Conservation (phyloP, 768 basidiomycete species). For the Scleroderma bovista region DNA sequence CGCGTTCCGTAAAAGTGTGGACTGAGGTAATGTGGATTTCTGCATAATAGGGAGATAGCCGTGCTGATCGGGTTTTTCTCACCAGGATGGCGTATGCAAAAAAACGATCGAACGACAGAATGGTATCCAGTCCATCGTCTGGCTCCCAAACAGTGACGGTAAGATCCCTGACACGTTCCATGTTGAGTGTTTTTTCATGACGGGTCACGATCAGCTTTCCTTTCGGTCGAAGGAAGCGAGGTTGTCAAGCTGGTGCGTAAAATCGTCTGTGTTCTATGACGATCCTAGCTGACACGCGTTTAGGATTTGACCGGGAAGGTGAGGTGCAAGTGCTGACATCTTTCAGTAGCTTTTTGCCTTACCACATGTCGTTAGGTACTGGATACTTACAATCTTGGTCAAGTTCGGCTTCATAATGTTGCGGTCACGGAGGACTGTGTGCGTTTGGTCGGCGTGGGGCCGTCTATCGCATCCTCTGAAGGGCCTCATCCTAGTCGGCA, state of each 20-base stretch:
- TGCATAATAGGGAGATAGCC: not conserved
- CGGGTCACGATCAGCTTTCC: conserved; percentile 37
- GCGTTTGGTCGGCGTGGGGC: conserved; percentile 46
- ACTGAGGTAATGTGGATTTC: conserved; percentile 33
- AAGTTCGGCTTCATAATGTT: conserved; percentile 44
- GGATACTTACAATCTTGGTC: conserved; percentile 38
- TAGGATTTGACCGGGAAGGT: conserved; percentile 44
- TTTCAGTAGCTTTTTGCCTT: not conserved
- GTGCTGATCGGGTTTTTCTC: conserved; percentile 3
- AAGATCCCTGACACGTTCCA: conserved; percentile 1
- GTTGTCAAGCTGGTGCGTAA: conserved; percentile 41
- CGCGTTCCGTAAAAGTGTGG: conserved; percentile 49
- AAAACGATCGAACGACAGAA: conserved; percentile 45
- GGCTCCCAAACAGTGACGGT: conserved; percentile 49
- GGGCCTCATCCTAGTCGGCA: conserved; percentile 43
- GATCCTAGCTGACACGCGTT: conserved; percentile 8
- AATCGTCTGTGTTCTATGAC: conserved; percentile 3
- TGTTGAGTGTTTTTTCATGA: conserved; percentile 11
- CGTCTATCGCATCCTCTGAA: conserved; percentile 35
- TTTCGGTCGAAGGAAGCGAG: conserved; percentile 46
- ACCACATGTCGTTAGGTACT: conserved; percentile 23
- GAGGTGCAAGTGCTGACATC: not conserved
- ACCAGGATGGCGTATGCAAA: conserved; percentile 45
- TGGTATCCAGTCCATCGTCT: conserved; percentile 45
- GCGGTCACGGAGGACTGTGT: conserved; percentile 42